These are phyloP conservation scores for Polysphondylium violaceum DNA, from an alignment of 78 protist species.

Conservation along the genomic window DNA sequence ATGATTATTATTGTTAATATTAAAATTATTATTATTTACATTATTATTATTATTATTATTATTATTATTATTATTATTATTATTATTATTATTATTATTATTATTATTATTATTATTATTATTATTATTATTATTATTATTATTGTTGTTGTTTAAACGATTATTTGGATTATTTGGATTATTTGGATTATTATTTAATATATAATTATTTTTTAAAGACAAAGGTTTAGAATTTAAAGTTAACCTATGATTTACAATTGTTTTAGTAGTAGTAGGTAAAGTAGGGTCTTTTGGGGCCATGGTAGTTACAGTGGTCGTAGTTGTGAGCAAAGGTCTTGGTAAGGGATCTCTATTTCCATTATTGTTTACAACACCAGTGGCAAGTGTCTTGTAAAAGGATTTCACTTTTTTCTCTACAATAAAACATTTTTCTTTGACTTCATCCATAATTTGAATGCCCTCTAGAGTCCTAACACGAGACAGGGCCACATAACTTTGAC, in stretches of 20 bases:
- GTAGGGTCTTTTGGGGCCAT: neutral
- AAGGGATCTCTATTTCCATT: too few relatives aligned
- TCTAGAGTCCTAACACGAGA: slow-evolving; percentile 78
- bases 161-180: neutral
- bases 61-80: slow-evolving; percentile 1
- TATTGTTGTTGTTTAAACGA: neutral
- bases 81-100: neutral
- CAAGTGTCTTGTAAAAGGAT: slow-evolving; percentile 3
- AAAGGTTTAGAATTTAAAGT: neutral
- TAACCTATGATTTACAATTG: neutral
- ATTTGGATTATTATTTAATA: neutral
- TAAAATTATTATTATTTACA: neutral
- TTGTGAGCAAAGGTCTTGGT: too few relatives aligned
- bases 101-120: neutral
- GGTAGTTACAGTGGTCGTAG: too few relatives aligned
- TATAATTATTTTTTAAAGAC: neutral
- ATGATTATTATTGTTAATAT: neutral
- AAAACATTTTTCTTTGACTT: slow-evolving; percentile 18
- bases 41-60: neutral
- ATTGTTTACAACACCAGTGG: neutral
- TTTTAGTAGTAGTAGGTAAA: neutral
- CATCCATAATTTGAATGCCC: slow-evolving; percentile 78
- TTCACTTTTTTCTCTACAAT: slow-evolving; percentile 33
- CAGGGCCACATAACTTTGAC: slow-evolving; percentile 87
- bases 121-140: neutral